phyloP scores from a whole-genome alignment of 495 filamentous ascomycete genomes.

The Penicillium atrosanguineum region DNA sequence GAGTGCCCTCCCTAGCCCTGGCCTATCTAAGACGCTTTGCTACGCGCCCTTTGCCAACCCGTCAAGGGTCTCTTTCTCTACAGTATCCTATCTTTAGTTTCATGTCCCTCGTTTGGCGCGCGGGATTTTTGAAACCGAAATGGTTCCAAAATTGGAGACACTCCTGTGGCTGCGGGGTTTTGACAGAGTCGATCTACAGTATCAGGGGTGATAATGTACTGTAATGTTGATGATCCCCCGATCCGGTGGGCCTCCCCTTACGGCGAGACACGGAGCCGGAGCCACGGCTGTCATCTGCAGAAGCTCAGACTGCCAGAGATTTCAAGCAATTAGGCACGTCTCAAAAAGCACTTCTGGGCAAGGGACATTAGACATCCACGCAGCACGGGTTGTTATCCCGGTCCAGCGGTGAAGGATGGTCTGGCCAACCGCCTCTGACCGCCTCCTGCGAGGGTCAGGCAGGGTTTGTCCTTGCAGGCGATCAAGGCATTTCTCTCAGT shows the following conservation, averaged over 20 bases:
- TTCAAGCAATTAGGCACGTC: background rate
- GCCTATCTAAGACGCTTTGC: background rate
- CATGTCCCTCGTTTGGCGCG: background rate
- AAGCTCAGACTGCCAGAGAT: background rate
- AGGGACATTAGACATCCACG: slow-evolving; percentile 19
- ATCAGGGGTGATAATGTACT: slow-evolving; percentile 7
- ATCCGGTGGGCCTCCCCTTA: slow-evolving; percentile 7
- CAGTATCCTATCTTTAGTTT: background rate
- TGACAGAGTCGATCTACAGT: slow-evolving; percentile 1
- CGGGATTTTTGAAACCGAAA: slow-evolving; percentile 6
- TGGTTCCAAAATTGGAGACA: background rate
- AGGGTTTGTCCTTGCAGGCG: slow-evolving; percentile 36
- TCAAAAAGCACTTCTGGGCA: background rate
- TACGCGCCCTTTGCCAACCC: background rate
- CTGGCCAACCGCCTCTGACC: slow-evolving; percentile 22
- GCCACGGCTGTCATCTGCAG: slow-evolving; percentile 10
- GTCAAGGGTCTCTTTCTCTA: background rate
- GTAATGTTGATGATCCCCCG: background rate
- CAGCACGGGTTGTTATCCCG: slow-evolving; percentile 12
- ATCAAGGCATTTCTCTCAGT: slow-evolving; percentile 10
- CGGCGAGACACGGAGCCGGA: slow-evolving; percentile 2
- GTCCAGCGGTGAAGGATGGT: slow-evolving; percentile 24
- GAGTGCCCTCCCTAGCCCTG: background rate
- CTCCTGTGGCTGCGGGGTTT: slow-evolving; percentile 5
- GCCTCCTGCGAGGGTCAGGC: slow-evolving; percentile 29